phyloP scores from a whole-genome alignment of 768 basidiomycete genomes.

The Agaricus subrufescens region DNA sequence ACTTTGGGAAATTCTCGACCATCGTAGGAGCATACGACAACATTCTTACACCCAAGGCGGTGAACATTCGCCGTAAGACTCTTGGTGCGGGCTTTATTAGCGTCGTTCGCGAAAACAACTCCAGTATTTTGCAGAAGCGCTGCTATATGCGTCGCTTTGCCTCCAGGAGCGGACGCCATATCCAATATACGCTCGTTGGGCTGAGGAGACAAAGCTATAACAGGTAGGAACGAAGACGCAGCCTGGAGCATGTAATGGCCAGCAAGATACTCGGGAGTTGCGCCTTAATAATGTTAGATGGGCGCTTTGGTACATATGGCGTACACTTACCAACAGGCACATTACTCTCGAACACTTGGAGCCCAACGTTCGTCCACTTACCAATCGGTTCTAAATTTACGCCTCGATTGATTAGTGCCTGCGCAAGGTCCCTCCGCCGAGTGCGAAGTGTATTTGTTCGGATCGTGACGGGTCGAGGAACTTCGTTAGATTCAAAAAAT shows the following conservation, averaged over 20 bases:
- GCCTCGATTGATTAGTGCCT: conserved; percentile 89
- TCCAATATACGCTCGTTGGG: conserved; percentile 93
- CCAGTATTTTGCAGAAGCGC: conserved; percentile 97
- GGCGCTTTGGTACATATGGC: not conserved
- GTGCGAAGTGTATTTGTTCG: conserved; percentile 96
- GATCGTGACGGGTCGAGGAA: conserved; percentile 94
- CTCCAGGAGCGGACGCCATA: conserved; percentile 98
- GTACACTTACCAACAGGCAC: conserved; percentile 75
- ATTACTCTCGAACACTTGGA: conserved; percentile 96
- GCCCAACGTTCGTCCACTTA: conserved; percentile 98
- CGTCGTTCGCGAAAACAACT: conserved; percentile 95
- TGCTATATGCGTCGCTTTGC: conserved; percentile 97
- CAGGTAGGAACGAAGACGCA: conserved; percentile 98
- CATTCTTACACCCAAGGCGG: conserved; percentile 96
- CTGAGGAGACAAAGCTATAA: conserved; percentile 90
- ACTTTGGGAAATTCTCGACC: conserved; percentile 98
- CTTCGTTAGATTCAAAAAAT: conserved; percentile 97
- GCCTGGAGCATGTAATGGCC: conserved; percentile 99
- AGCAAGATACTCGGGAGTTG: conserved; percentile 97
- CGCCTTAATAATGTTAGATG: conserved; percentile 23
- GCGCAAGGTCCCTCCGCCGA: conserved; percentile 89
- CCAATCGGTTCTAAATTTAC: conserved; percentile 98
- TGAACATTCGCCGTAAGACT: conserved; percentile 96
- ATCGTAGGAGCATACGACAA: conserved; percentile 95
- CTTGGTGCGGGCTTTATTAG: conserved; percentile 92